Percentiles rank a stretch among this genome's conserved stretches.
phyloP scores from a whole-genome alignment of 345 rosid genomes.

The Boechera retrofracta region DNA sequence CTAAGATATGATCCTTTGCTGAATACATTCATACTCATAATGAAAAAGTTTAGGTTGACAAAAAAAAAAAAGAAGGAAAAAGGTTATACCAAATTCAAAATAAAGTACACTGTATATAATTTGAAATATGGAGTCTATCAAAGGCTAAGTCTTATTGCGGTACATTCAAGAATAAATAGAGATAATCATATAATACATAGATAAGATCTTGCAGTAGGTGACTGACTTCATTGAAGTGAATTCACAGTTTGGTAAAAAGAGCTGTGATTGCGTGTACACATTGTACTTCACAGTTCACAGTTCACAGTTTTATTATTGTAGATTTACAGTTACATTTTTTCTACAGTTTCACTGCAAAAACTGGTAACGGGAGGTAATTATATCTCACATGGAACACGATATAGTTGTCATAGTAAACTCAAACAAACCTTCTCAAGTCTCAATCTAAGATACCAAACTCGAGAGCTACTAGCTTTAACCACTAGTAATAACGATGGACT shows the following conservation, averaged over 20 bases:
- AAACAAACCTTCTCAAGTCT: conserved; percentile 16
- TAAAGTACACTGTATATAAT: neutral
- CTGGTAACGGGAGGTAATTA: conserved; percentile 1
- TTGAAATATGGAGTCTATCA: neutral
- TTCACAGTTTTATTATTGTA: neutral
- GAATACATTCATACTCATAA: neutral
- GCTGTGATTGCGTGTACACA: conserved; percentile 40
- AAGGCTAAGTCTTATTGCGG: conserved; percentile 3
- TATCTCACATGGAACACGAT: neutral
- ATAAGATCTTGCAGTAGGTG: conserved; percentile 41
- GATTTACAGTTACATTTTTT: neutral
- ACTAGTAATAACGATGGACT: neutral
- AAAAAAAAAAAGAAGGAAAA: no score
- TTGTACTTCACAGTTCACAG: conserved; percentile 19
- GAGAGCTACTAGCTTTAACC: conserved; percentile 7
- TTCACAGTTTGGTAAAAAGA: conserved; percentile 35
- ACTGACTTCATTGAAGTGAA: conserved; percentile 34
- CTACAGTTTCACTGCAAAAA: neutral
- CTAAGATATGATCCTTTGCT: neutral
- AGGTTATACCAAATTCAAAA: neutral
- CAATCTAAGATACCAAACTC: conserved; percentile 1
- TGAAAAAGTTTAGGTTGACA: neutral
- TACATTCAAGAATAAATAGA: conserved; percentile 17
- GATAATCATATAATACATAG: neutral
- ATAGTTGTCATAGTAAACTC: neutral